Evolutionary conservation across 2,329 filamentous ascomycete genomes (phyloP), one percentile per base, ranked within the genome.

Genomic region (Zymoseptoria brevis): DNA sequence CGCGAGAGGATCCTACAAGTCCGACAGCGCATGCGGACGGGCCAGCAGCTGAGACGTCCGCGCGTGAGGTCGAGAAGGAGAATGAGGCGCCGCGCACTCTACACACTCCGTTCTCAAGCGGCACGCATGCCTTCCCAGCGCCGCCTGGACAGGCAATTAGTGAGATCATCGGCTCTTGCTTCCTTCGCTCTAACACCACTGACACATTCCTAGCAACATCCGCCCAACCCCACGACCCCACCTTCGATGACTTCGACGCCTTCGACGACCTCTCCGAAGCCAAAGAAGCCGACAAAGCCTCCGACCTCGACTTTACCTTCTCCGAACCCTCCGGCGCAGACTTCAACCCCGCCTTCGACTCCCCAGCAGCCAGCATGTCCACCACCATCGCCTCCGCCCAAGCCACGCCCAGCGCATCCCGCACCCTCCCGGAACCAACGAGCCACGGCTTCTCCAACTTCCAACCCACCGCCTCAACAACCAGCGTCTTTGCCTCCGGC

Each of bases 181-280:
- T 16, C 35, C 5, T 16, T 45, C 35, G 16, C 13, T 7, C 4
- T 8, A 51, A 51, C 13, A 13, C 13, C 11, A 51, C 50, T 51
- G 7, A 51, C 13, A 21, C 22, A 1, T 8, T 16, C 19, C 50
- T 19, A 53, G 52, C 59, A 54, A 22, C n/a, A 24, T 26, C 26
- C 76, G 1, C 68, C 73, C n/a, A 8, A 59, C 16, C 79, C 78
- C 64, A 75, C 81, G 8, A 29, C 8, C 26, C 26, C 21, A 80
- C 83, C 1, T 90, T 91, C 71, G 80, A 82, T 57, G 88, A 91
- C 55, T 84, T 91, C 61, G 89, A 90, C 54, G 89, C 90, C 50
- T 94, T 94, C 66, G 88, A 90, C 67, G 89, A 89, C 57, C 82
- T 95, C 16, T 86, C 90, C 60, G 90, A 95, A 69, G 90, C 90